Evolutionary conservation across 2,329 filamentous ascomycete genomes (phyloP).

Genomic region (Epichloe elymi): DNA sequence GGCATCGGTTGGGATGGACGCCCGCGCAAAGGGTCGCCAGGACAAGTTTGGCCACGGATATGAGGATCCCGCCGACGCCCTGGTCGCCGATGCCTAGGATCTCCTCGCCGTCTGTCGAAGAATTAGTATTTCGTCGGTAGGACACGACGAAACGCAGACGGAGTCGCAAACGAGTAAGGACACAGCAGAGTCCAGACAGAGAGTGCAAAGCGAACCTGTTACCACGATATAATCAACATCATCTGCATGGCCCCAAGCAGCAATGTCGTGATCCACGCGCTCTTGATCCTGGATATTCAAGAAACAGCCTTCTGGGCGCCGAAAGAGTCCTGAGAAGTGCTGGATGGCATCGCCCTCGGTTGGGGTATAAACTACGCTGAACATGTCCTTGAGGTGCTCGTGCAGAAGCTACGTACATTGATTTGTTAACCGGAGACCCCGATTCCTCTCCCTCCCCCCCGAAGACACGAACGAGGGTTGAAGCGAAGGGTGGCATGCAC

Average conservation of each 20-base stretch:
- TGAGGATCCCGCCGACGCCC: conserved; percentile 72
- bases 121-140: not conserved
- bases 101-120: conserved; percentile 40
- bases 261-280: conserved; percentile 50
- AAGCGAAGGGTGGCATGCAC: conserved; percentile 5
- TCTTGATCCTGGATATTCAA: conserved; percentile 59
- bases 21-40: conserved; percentile 80
- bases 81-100: conserved; percentile 86
- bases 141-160: no score
- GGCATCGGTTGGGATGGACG: conserved; percentile 62
- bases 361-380: conserved; percentile 80
- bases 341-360: conserved; percentile 83
- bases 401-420: conserved; percentile 45
- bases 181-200: not conserved
- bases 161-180: not conserved
- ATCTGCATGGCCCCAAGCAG: conserved; percentile 54
- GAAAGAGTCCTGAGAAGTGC: conserved; percentile 67
- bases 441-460: no score
- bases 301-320: conserved; percentile 69
- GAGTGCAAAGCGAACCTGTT: conserved; percentile 38
- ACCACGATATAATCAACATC: conserved; percentile 85
- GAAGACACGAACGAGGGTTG: no score
- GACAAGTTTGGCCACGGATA: conserved; percentile 71
- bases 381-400: conserved; percentile 76
- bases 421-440: no score